Evolutionary conservation across 2,329 filamentous ascomycete species (phyloP), one percentile per base, ranked within the genome.

Genomic region (Sarocladium strictum): DNA sequence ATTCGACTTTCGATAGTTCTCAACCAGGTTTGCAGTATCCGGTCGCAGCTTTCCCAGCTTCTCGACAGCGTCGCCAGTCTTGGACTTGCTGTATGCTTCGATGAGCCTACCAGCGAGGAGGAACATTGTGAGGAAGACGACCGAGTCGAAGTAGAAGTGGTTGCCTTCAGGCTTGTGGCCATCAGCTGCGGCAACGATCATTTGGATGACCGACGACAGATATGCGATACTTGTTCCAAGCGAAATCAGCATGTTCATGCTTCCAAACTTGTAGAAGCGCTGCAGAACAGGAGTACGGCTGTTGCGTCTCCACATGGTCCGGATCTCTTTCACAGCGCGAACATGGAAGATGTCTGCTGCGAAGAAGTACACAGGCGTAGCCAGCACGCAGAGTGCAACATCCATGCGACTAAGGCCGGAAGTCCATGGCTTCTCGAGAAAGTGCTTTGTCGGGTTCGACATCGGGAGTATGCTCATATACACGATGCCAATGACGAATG

Each of bases 191-290:
- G 69, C 72, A 6, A 84, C 81, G 53, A 90, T 85, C 65, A 97
- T 78, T 59, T 95, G 85, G 15, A 84, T 86, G 23, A 96, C 73
- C 0, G 90, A 96, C 0, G 90, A 86, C 58, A 95, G 75, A 67
- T 96, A 96, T 1, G 92, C 92, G 57, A 97, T 90, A 2, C 84
- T 87, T 0, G 92, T 96, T 5, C 91, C 92, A 2, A 96, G 78
- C 7, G 88, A 94, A 70, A 97, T 92, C 57, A 97, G 79, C 74
- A 95, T 87, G 65, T 96, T 96, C 92, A 97, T 97, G 73, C 91
- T 96, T 9, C 92, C 92, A 64, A 97, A 97, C n/a, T 88, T 85
- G 67, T 91, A 90, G 64, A 97, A 92, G 14, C 92, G 79, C 61
- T 86, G 81, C 15, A 89, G 62, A 3, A 95, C 67, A 0, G 90